phyloP scores from a whole-genome alignment of 2,329 filamentous ascomycete species.

The Calonectria fujianensis region DNA sequence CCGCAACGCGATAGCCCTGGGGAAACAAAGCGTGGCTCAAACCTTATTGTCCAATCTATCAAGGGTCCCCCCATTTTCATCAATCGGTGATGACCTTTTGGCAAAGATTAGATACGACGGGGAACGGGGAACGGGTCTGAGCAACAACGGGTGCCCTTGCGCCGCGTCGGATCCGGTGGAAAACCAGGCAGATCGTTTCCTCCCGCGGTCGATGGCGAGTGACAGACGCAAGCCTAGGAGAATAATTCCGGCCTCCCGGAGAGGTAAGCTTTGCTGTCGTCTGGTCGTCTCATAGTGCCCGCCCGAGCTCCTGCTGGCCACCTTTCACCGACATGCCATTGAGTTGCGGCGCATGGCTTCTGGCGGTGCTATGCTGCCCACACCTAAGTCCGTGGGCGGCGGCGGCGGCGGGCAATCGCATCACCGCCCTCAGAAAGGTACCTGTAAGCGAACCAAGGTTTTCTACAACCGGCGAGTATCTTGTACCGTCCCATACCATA shows the following conservation, averaged over 20 bases:
- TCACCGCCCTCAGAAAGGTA: conserved; percentile 24
- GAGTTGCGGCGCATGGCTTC: not conserved
- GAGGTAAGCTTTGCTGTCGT: not conserved
- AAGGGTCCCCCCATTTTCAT: not conserved
- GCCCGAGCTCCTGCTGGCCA: not conserved
- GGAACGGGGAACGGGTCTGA: not conserved
- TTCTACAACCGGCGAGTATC: not conserved
- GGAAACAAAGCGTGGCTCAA: conserved; percentile 27
- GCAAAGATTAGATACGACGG: conserved; percentile 5
- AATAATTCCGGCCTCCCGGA: conserved; percentile 20
- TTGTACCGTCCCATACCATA: no score
- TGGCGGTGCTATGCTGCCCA: conserved; percentile 8
- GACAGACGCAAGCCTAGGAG: conserved; percentile 6
- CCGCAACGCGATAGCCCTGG: conserved; percentile 12
- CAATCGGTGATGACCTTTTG: not conserved
- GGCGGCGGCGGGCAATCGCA: not conserved
- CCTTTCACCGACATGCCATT: conserved; percentile 23
- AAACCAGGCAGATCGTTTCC: conserved; percentile 8
- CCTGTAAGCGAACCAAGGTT: conserved; percentile 1
- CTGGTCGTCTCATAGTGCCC: not conserved
- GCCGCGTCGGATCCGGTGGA: conserved; percentile 12
- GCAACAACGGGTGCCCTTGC: conserved; percentile 2
- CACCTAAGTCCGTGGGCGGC: no score
- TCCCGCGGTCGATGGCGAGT: not conserved
- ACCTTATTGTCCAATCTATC: conserved; percentile 8